Percentiles rank a stretch among this genome's conserved stretches.
Evolutionary conservation across 352 stramenopile genomes (phyloP).

Genomic region (Phytopythium oedochilum): DNA sequence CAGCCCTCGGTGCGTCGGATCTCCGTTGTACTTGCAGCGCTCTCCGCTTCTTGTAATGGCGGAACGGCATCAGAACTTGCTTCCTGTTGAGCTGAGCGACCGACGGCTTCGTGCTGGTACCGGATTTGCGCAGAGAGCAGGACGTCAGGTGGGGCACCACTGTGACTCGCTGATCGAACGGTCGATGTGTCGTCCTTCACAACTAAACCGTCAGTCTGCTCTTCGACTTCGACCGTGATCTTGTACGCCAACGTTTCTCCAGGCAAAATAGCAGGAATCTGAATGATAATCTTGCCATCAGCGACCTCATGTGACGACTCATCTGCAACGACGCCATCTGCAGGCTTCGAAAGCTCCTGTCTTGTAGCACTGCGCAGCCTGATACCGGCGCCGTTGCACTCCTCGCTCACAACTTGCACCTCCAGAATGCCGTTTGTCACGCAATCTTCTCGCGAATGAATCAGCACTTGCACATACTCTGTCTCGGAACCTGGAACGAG

Average conservation of each 20-base stretch:
- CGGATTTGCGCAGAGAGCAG: constrained; percentile 1
- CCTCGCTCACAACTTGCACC: constrained; percentile 23
- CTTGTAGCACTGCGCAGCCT: constrained; percentile 4
- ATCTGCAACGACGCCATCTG: constrained; percentile 6
- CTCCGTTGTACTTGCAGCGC: constrained; percentile 4
- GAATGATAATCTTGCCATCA: not conserved
- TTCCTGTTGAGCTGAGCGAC: not conserved
- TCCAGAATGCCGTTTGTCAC: constrained; percentile 44
- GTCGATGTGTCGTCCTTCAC: not conserved
- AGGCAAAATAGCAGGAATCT: not conserved
- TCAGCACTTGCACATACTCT: constrained; percentile 36
- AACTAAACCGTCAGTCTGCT: not conserved
- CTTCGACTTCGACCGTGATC: not conserved
- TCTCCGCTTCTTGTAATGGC: not conserved
- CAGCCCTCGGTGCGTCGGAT: constrained; percentile 20
- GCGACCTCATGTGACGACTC: not conserved
- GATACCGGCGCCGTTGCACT: not conserved
- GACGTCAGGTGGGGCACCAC: not conserved
- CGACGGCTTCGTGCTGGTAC: constrained; percentile 13
- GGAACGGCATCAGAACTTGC: not conserved
- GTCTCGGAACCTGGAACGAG: constrained; percentile 31
- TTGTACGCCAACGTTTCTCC: constrained; percentile 1
- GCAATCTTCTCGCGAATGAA: constrained; percentile 41
- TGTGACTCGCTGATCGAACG: not conserved
- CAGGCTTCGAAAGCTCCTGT: not conserved